Evolutionary conservation across 2,329 filamentous ascomycete species (phyloP).

Genomic region (Sclerotinia spermophila): DNA sequence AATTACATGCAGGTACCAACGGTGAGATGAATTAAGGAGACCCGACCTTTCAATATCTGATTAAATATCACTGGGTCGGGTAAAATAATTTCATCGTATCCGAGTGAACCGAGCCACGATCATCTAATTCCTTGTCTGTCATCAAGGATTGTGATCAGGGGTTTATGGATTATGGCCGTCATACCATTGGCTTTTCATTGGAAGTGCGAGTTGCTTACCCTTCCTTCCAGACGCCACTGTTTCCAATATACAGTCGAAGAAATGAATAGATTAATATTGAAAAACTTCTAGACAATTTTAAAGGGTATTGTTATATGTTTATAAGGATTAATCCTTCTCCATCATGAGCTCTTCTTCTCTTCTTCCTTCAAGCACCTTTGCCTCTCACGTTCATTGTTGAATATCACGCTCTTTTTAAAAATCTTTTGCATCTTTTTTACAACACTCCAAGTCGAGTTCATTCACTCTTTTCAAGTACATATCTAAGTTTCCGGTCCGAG

Average conservation of each 20-base stretch:
- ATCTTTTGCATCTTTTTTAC: neutral
- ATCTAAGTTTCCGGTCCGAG: slow-evolving; percentile 5
- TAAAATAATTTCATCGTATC: neutral
- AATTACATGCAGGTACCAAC: neutral
- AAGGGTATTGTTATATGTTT: neutral
- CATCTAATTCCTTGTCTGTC: neutral
- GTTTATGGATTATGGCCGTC: neutral
- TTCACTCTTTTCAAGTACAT: slow-evolving; percentile 10
- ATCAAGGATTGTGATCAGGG: slow-evolving; percentile 9
- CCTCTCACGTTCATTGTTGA: slow-evolving; percentile 15
- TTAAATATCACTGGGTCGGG: neutral
- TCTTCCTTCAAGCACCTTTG: slow-evolving; percentile 15
- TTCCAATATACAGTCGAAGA: slow-evolving; percentile 12
- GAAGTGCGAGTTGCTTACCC: neutral
- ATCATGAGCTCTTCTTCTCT: neutral
- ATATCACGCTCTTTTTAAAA: slow-evolving; percentile 11
- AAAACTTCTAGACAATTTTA: neutral
- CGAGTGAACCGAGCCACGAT: slow-evolving; percentile 4
- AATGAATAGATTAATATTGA: slow-evolving; percentile 11
- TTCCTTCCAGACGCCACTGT: slow-evolving; percentile 12
- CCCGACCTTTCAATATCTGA: neutral
- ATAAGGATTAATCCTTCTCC: neutral
- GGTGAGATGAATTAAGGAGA: slow-evolving; percentile 2
- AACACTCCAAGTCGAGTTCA: slow-evolving; percentile 13
- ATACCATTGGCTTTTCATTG: neutral